Conservation (phyloP, 2,329 filamentous ascomycete species). For the Aspergillus pseudotamarii region DNA sequence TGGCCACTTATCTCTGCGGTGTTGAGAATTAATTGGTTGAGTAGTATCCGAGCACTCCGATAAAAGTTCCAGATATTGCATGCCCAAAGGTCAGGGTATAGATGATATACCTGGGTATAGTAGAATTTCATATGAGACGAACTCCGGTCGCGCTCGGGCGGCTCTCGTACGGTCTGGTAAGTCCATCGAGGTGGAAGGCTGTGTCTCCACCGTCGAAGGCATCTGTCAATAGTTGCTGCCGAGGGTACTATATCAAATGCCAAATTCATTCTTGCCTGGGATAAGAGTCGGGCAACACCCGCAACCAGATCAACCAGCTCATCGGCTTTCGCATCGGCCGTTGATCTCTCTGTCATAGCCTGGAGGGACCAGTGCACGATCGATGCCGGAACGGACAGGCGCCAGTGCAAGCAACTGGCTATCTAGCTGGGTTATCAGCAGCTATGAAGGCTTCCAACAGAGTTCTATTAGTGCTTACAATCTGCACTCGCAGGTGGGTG, state of each 20-base stretch:
- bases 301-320: background rate
- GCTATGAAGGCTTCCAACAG: background rate
- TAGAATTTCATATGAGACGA: background rate
- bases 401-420: slow-evolving; percentile 11
- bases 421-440: slow-evolving; percentile 1
- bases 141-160: slow-evolving; percentile 1
- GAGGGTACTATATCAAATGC: background rate
- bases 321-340: slow-evolving; percentile 5
- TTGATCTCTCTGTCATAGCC: background rate
- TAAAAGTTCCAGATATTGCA: slow-evolving; percentile 15
- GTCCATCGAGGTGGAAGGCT: background rate
- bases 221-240: background rate
- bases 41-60: slow-evolving; percentile 9
- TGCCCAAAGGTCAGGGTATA: slow-evolving; percentile 14
- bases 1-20: background rate
- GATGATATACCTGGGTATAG: background rate
- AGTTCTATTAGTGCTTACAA: background rate
- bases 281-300: background rate
- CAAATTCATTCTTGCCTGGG: background rate
- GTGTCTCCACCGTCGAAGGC: background rate
- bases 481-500: slow-evolving; percentile 11
- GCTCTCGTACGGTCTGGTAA: background rate
- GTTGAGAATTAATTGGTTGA: slow-evolving; percentile 7
- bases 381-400: background rate
- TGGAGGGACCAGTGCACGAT: background rate